These are phyloP conservation scores for Fraxinus sp. DNA, from an alignment of 305 asterid species.

Conservation along the genomic window DNA sequence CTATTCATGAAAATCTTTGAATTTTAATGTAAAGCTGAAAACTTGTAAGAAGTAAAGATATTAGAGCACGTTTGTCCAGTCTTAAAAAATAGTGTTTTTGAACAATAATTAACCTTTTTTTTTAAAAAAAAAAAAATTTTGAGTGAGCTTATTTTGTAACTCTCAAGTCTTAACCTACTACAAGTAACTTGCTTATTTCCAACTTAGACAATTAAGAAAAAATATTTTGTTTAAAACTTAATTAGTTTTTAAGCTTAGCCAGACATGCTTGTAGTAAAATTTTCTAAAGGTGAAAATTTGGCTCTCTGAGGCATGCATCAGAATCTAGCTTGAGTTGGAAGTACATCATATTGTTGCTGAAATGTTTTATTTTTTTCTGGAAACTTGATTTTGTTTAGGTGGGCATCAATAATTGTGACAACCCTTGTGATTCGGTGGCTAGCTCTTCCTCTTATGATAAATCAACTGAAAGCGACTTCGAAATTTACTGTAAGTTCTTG, in stretches of 20 bases:
- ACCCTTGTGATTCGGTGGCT: slow-evolving; percentile 61
- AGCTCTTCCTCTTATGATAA: slow-evolving; percentile 64
- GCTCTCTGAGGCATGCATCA: neutral
- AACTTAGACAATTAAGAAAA: neutral
- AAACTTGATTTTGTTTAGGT: slow-evolving; percentile 53
- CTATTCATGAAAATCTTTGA: neutral
- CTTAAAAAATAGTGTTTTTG: neutral
- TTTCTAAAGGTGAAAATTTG: neutral
- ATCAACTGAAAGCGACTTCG: slow-evolving; percentile 72
- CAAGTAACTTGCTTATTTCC: neutral
- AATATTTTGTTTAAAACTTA: neutral
- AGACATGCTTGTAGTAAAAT: neutral
- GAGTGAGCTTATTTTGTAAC: neutral
- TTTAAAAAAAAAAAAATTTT: too few species aligned
- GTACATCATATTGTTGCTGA: slow-evolving; percentile 15
- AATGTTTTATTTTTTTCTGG: neutral
- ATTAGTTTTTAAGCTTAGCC: neutral
- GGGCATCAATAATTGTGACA: slow-evolving; percentile 67
- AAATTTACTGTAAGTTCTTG: slow-evolving; percentile 64
- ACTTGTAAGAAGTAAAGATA: neutral
- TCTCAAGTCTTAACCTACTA: neutral
- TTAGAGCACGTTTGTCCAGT: neutral
- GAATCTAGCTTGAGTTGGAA: slow-evolving; percentile 1
- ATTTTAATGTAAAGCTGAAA: neutral
- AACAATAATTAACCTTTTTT: neutral